Base-by-base conservation (phyloP, 495 filamentous ascomycete genomes). In the Penicillium canescens region DNA sequence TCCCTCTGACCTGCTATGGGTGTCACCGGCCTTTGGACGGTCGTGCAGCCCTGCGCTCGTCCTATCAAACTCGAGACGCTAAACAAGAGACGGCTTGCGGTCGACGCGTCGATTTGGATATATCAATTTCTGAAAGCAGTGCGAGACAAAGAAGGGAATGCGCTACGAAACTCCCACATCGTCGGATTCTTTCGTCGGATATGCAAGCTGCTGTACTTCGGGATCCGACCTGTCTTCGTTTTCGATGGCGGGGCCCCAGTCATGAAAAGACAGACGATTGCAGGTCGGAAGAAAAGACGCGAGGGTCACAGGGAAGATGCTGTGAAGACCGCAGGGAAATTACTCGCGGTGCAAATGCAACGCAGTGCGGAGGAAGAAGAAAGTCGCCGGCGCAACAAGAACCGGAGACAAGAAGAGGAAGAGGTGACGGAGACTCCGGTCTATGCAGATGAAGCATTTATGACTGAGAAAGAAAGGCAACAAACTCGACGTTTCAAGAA, bases 91-190 rank as follows among this genome's bases (percentile, higher is more conserved):
- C 90, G 94, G 20, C 85, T 98, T 53, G 94, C 94, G 26, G 90
- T 98, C 69, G 94, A 98, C 72, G 94, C 95, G 46, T 96, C 91
- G 3, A 98, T 98, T 63, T 98, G 94, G 94, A 97, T 98, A 53
- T 98, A 98, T 75, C 94, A 98, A 67, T 98, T 98, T 66, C 82
- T 98, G 56, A 98, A 98, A 74, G 94, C 94, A 14, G 95, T 98
- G 2, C 91, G 94, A 61, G 94, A 98, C 72, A 96, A 96, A 63
- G 94, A 98, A 73, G 94, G 94, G 36, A 96, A 98, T 64, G 95
- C 94, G 1, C 82, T 98, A 24, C 90, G 92, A 48, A 98, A 96
- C 71, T 90, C 87, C 14, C 94, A 98, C 60, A 80, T 98, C 52
- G 90, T 98, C 42, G 94, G 95, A 26, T 98, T 98, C 83, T 98